These are phyloP conservation scores for Russula brevipes DNA, from an alignment of 768 basidiomycete genomes.

Conservation along the genomic window DNA sequence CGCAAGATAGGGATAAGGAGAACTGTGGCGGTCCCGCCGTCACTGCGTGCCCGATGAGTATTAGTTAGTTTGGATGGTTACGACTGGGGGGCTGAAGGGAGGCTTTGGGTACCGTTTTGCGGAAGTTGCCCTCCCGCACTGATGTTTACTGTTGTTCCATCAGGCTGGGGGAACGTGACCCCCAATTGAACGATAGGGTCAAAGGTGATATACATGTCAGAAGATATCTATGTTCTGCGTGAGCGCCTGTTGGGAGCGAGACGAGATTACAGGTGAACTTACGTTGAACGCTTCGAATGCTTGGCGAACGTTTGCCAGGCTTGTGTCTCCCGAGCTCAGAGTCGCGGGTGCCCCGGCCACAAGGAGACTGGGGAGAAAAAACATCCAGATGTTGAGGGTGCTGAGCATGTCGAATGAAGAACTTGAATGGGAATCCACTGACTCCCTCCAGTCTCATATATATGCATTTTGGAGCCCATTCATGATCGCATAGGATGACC, in stretches of 20 bases:
- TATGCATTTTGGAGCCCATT: too few species aligned
- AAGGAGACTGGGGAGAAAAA: background rate
- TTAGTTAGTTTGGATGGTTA: too few species aligned
- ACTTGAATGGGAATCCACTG: too few species aligned
- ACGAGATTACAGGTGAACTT: too few species aligned
- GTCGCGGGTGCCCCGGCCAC: background rate
- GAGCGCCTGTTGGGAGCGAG: background rate
- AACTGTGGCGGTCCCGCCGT: background rate
- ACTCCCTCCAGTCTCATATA: too few species aligned
- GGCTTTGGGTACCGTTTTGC: too few species aligned
- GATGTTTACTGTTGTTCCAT: background rate
- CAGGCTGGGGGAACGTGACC: constrained; percentile 3
- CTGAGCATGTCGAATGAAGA: background rate
- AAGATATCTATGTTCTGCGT: background rate
- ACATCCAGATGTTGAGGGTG: background rate
- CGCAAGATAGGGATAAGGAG: background rate
- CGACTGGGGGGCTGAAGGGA: too few species aligned
- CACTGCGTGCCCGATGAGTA: background rate
- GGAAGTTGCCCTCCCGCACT: too few species aligned
- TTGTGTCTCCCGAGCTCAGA: background rate
- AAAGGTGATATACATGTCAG: background rate
- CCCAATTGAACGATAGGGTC: constrained; percentile 1
- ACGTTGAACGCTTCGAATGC: too few species aligned
- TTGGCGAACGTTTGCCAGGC: background rate
- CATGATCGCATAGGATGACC: too few species aligned